Conservation (phyloP, 2,329 filamentous ascomycete species). For the Trichoderma sp. region DNA sequence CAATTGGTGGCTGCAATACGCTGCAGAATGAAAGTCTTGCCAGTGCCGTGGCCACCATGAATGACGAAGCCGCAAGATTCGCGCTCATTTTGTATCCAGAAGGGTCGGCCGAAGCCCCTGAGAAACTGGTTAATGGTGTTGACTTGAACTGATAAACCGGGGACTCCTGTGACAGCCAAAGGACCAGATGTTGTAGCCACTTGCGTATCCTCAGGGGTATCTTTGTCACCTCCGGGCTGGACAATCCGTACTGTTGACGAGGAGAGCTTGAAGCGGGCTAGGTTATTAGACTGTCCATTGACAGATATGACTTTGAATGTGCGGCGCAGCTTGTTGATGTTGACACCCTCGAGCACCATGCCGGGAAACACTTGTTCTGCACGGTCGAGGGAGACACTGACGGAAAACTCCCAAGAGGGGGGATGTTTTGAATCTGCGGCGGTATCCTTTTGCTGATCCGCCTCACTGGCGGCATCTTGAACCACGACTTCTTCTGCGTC, state of each 20-base stretch:
- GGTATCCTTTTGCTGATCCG: constrained; percentile 29
- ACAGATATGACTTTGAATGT: constrained; percentile 58
- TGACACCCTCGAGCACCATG: constrained; percentile 64
- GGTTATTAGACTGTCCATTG: constrained; percentile 44
- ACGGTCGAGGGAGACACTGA: constrained; percentile 43
- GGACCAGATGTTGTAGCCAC: constrained; percentile 27
- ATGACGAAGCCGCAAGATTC: constrained; percentile 63
- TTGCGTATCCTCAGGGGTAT: constrained; percentile 5
- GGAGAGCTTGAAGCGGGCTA: constrained; percentile 43
- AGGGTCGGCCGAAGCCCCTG: constrained; percentile 47
- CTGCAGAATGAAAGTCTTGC: constrained; percentile 73
- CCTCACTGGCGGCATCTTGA: constrained; percentile 48
- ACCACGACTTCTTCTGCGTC: constrained; percentile 59
- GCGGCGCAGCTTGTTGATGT: constrained; percentile 31
- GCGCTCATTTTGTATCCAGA: constrained; percentile 31
- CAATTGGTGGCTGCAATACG: constrained; percentile 66
- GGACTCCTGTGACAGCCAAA: constrained; percentile 55
- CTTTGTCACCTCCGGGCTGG: constrained; percentile 28
- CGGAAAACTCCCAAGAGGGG: constrained; percentile 36
- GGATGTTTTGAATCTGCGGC: constrained; percentile 27
- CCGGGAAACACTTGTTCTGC: constrained; percentile 69
- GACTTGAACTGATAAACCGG: constrained; percentile 65
- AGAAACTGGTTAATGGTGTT: constrained; percentile 66
- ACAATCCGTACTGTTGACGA: constrained; percentile 41
- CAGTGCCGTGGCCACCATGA: constrained; percentile 79